Base-by-base conservation (phyloP, 805 yeast species). In the Candida mattraensis region DNA sequence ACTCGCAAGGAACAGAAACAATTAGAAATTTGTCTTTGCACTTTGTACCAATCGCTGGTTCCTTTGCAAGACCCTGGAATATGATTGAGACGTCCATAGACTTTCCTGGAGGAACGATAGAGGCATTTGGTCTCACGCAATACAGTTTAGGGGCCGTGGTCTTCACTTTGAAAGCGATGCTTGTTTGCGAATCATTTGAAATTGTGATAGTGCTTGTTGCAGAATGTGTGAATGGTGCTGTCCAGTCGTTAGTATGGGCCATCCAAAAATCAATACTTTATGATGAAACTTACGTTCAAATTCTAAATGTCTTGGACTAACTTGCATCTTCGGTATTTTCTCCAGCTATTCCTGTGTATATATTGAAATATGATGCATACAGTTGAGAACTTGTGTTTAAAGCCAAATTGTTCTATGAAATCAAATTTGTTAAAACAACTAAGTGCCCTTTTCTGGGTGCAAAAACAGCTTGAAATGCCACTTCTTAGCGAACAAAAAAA, bases 61-160 rank as follows among this genome's bases (percentile, higher is more conserved):
- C 91, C 52, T 79, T 78, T 36, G 79, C 67, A 50, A 85, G 71
- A 11, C 95, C 96, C 64, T 89, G 89, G 45, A 87, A 78, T 52
- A 87, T 87, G 52, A 93, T 82, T 30, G 89, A 76, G 35, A 93
- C 85, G 37, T 83, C 78, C 35, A 80, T 64, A 16, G 80, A 61
- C 47, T 76, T 75, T 22, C 94, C 93, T 10, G 98, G 89, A 18
- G 69, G 70, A 39, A 93, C 70, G 22, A 83, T 61, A 11, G 93
- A 78, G 41, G 97, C 91, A 62, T 89, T 93, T 45, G 99, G 99
- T 66, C 96, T 83, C 34, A 93, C 98, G 63, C 96, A 87, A 70
- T 89, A 74, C 63, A 87, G 70, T 63, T 87, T 89, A 43, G 99
- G 99, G 7, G 98, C 97, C 5, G 99, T 93, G 29, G 99, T 91